Evolutionary conservation across 306 rosid genomes (phyloP), one percentile per base, ranked within the genome.

Genomic region (Cucurbita ficifolia): DNA sequence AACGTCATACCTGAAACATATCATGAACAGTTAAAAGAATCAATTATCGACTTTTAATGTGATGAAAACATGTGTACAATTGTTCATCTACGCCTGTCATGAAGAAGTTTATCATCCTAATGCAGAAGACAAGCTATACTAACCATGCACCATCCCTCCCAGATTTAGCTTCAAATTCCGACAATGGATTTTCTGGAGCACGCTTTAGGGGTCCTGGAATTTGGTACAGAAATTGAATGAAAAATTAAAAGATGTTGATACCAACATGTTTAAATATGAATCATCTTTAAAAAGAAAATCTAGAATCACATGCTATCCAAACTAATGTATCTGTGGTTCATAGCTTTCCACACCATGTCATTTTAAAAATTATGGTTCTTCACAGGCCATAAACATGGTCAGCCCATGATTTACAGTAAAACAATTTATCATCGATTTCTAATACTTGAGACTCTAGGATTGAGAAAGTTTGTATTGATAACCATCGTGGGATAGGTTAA

Each of bases 61-160:
- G 11, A 43, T 19, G 72, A 8, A 69, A 69, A 3, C 3, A 3
- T 10, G 16, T 62, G 29, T 39, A 17, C 56, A 68, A 68, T 42
- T 45, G 21, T 24, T 46, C 73, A 49, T 68, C 42, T 46, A 68
- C 73, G 48, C 73, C 53, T 45, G 33, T 70, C 58, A 33, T 49
- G 45, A 74, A 59, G 38, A 74, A 59, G 29, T 4, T 56, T 6
- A 24, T 33, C 42, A n/a, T 56, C 13, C n/a, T 52, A 73, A 36
- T 11, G 38, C 43, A 46, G n/a, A 12, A 72, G 43, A 79, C 63
- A 79, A 73, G 62, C 77, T 72, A 79, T 77, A 87, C 79, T 86
- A 74, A 95, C 99, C 99, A 95, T 87, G 99, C 99, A 73, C 96
- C 96, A 84, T 95, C 99, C 80, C 99, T 89, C 75, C 90, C 92